A percentile compares a stretch with the other conserved stretches of the same genome.
Conservation (phyloP, 805 yeast species). For the Candida pseudoglaebosa region DNA sequence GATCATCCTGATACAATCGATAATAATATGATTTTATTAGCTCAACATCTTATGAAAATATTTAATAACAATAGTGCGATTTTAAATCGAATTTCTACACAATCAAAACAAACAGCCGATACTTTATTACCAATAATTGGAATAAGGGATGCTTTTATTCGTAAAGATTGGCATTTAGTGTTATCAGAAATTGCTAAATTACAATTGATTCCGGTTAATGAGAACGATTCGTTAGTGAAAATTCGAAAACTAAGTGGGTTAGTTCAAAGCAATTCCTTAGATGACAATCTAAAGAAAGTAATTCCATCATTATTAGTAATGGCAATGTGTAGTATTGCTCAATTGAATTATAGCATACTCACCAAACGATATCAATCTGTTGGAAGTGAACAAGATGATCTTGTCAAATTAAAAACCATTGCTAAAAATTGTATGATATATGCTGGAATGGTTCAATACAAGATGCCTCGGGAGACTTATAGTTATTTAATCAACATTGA, state of each 20-base stretch:
- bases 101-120: slow-evolving; percentile 62
- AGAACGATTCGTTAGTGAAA: slow-evolving; percentile 45
- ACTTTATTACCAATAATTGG: slow-evolving; percentile 62
- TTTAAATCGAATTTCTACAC: slow-evolving; percentile 48
- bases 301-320: slow-evolving; percentile 77
- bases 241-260: slow-evolving; percentile 65
- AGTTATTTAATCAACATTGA: slow-evolving; percentile 66
- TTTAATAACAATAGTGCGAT: slow-evolving; percentile 58
- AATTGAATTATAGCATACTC: slow-evolving; percentile 44
- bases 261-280: slow-evolving; percentile 53
- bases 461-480: slow-evolving; percentile 85
- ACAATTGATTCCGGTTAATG: slow-evolving; percentile 60
- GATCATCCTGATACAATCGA: slow-evolving; percentile 36
- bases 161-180: slow-evolving; percentile 56
- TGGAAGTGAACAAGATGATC: slow-evolving; percentile 48
- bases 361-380: slow-evolving; percentile 41
- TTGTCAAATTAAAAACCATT: slow-evolving; percentile 48
- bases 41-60: slow-evolving; percentile 40
- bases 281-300: slow-evolving; percentile 71
- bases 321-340: slow-evolving; percentile 73
- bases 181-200: slow-evolving; percentile 53
- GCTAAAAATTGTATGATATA: slow-evolving; percentile 89
- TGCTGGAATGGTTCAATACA: slow-evolving; percentile 91
- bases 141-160: slow-evolving; percentile 57
- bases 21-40: slow-evolving; percentile 44